Base-by-base conservation (phyloP, 1,284 basidiomycete species). In the Cutaneotrichosporon dermatis region DNA sequence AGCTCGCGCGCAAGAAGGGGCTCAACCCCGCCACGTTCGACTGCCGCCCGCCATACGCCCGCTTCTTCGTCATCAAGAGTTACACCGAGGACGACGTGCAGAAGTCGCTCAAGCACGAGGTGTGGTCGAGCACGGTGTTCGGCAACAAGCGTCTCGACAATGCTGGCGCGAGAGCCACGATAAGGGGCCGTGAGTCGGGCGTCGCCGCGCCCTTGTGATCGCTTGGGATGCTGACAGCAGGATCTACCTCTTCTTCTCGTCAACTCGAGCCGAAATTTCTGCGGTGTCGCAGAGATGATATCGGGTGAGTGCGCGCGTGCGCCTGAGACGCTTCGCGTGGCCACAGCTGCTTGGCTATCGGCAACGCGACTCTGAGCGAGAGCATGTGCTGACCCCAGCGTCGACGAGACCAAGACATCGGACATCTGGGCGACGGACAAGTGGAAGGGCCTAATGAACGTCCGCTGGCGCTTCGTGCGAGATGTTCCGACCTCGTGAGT, bases 21-120 rank as follows among this genome's bases (percentile, higher is more conserved):
- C 92, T 96, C 72, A 96, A 96, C 71, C 93, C 93, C 6, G 80
- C 85, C 11, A 85, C 84, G 44, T 96, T 95, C 68, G 90, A 95
- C 68, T 86, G 85, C 58, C 83, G 86, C 54, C 92, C 93, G 6
- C 75, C 82, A 46, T 88, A 54, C 34, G 92, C 93, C 7, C 84
- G 92, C 13, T 97, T 84, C 80, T 96, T 96, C 71, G 93, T 97
- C 36, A 97, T 97, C 83, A 96, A 97, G 77, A 93, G 90, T 0
- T 97, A 94, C 79, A 97, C 93, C 40, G 93, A 97, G 76, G 93
- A 97, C 69, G 93, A 97, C 71, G 94, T 97, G 2, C 93, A 96
- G 79, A 96, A 96, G 76, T 92, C 89, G 11, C 83, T 95, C 68
- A 94, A 95, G 72, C 93, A 93, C 72, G 93, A 95, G 78, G 96